Percentiles rank a stretch among this genome's conserved stretches.
Evolutionary conservation across 768 basidiomycete genomes (phyloP).

Genomic region (Kondoa subrosea): DNA sequence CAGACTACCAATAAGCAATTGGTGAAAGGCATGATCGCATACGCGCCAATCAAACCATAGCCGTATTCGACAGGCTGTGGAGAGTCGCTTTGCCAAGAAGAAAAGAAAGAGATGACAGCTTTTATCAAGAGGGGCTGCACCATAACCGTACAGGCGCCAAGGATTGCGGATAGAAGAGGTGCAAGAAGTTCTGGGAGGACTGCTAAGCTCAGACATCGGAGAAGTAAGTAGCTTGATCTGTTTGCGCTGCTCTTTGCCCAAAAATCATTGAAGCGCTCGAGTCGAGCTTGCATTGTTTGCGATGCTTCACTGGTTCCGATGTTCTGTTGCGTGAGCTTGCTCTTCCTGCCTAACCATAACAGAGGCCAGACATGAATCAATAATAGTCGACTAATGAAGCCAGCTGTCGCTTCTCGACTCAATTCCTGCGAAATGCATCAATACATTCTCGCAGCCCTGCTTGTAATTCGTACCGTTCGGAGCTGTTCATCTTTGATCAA

Average conservation of each 20-base stretch:
- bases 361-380: neutral
- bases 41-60: neutral
- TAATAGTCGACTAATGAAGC: neutral
- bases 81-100: neutral
- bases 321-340: neutral
- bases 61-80: neutral
- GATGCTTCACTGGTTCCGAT: neutral
- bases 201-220: neutral
- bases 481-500: neutral
- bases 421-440: neutral
- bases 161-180: neutral
- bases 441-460: neutral
- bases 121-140: neutral
- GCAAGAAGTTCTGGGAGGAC: neutral
- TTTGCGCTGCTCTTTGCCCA: neutral
- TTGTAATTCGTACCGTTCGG: neutral
- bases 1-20: neutral
- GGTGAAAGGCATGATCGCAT: neutral
- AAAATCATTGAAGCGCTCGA: neutral
- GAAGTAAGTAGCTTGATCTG: neutral
- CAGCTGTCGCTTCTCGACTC: neutral
- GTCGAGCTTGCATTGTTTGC: neutral
- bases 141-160: neutral
- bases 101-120: neutral
- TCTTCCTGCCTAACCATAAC: neutral